Evolutionary conservation across 208 protist species (phyloP), one percentile per base, ranked within the genome.

Genomic region (Trypanosoma avium): DNA sequence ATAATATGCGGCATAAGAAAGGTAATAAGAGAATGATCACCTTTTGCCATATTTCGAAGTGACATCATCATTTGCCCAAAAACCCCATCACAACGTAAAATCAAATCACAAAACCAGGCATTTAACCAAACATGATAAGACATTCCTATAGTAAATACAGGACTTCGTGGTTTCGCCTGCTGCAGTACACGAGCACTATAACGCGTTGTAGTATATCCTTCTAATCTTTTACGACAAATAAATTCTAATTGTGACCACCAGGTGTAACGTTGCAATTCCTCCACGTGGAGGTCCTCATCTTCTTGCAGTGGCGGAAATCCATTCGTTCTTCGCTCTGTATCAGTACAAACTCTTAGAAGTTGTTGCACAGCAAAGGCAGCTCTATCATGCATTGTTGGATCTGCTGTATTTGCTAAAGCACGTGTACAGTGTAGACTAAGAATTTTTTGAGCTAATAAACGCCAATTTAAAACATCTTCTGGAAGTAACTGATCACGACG

Each of bases 1-100:
- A 94, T 78, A 24, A 92, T 75, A 66, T 88, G 84, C 7, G 88
- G 91, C 21, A 96, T 56, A 2, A 94, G 62, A 64, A 80, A 93
- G 21, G 58, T 60, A 17, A 92, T 76, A 29, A 96, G 63, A 3
- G 52, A 42, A 10, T 68, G 55, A 57, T 91, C 83, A 27, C 81
- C 74, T 56, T 92, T 92, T n/a, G 86, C 87, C 24, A 94, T 84
- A 73, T 94, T 94, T 29, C 86, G 86, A 24, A 96, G 63, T n/a
- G 84, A 60, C 40, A 47, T 60, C 29, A 93, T 73, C 64, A 92
- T 86, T 17, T 81, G 66, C 1, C 73, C 82, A 60, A 92, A 88
- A 33, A 75, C 65, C 6, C 80, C 79, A 33, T 58, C 63, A 53
- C 82, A 87, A 10, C 73, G 76, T 33, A 36, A 42, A 22, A 74